phyloP scores from a whole-genome alignment of 495 filamentous ascomycete species.

The Neurospora hispaniola region DNA sequence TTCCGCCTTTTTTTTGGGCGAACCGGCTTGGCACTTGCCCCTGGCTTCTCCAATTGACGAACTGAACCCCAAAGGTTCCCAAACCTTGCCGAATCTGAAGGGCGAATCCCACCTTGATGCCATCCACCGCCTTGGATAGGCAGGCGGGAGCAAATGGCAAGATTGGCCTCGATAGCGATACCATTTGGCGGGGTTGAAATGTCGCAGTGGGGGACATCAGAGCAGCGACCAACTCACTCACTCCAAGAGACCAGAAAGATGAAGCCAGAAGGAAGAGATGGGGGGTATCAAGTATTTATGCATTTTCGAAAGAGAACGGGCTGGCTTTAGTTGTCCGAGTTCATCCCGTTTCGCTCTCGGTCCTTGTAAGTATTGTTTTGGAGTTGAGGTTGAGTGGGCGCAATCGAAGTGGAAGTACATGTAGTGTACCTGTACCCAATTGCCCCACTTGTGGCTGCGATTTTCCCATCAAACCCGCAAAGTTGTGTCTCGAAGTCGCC shows the following conservation, averaged over 20 bases:
- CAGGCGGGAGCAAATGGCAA: not conserved
- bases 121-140: not conserved
- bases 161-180: not conserved
- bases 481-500: not conserved
- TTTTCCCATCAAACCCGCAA: not conserved
- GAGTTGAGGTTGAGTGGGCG: not conserved
- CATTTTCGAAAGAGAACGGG: not conserved
- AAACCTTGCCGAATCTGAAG: not conserved
- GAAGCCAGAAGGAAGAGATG: not conserved
- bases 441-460: not conserved
- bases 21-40: not conserved
- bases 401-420: not conserved
- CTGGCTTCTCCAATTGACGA: constrained; percentile 7
- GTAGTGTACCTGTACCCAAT: not conserved
- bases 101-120: not conserved
- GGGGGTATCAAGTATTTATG: not conserved
- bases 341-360: not conserved
- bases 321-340: not conserved
- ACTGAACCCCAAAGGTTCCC: constrained; percentile 2
- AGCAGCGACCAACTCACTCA: not conserved
- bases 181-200: constrained; percentile 1
- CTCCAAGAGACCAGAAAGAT: not conserved
- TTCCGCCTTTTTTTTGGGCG: not conserved
- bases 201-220: not conserved
- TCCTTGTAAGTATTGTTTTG: not conserved